Conservation (phyloP, 2,329 filamentous ascomycete species). For the Shiraia bambusicola region DNA sequence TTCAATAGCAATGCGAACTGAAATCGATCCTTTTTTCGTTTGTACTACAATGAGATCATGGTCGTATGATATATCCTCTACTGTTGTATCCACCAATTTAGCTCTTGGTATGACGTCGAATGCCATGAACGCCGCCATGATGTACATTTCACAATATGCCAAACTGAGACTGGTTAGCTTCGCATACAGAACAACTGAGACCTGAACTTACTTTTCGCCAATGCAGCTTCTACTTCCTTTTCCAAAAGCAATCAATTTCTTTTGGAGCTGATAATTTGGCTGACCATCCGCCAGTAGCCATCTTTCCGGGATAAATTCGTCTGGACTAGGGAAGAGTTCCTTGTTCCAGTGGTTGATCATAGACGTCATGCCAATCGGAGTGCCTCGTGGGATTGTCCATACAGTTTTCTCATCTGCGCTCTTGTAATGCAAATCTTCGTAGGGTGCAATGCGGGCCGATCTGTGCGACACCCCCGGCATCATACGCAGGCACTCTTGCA, state of each 20-base stretch:
- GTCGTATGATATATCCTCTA: conserved; percentile 27
- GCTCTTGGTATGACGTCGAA: conserved; percentile 23
- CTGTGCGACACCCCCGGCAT: conserved; percentile 33
- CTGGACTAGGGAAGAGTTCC: conserved; percentile 33
- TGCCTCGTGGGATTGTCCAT: conserved; percentile 28
- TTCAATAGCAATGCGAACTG: conserved; percentile 25
- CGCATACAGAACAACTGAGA: too few relatives aligned
- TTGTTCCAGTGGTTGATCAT: conserved; percentile 38
- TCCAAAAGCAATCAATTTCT: conserved; percentile 28
- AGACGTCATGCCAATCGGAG: conserved; percentile 32
- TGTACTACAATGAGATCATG: conserved; percentile 30
- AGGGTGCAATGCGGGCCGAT: conserved; percentile 19
- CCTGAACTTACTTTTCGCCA: conserved; percentile 29
- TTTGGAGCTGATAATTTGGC: conserved; percentile 21
- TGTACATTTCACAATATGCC: conserved; percentile 29
- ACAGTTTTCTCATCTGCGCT: conserved; percentile 22
- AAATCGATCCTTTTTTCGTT: conserved; percentile 27
- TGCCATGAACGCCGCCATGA: conserved; percentile 26
- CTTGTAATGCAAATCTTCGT: conserved; percentile 22
- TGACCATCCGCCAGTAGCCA: conserved; percentile 32
- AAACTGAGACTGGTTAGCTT: conserved; percentile 6
- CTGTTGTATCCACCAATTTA: conserved; percentile 25
- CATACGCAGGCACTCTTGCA: conserved; percentile 42
- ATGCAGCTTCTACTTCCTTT: conserved; percentile 35
- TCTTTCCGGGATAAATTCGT: conserved; percentile 35